Base-by-base conservation (phyloP, 768 basidiomycete species). In the Mycena albidolilacea region DNA sequence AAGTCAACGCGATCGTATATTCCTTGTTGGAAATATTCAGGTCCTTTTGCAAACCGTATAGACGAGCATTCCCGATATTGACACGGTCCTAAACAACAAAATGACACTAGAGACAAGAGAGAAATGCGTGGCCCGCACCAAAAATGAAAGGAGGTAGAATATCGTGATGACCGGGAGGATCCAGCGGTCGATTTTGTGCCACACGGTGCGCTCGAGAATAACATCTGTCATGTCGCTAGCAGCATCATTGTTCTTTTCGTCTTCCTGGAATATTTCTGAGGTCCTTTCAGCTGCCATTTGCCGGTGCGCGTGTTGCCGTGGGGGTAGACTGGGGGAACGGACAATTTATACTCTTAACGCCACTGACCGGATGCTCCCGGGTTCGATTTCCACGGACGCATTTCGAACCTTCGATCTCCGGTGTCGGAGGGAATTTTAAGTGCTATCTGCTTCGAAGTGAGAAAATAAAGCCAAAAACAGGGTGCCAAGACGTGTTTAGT, bases 11-110 rank as follows among this genome's bases (percentile, higher is more conserved):
- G 70, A 88, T 81, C 76, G 87, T 84, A 70, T 90, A 91, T 73
- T 87, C 80, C 8, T 84, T 78, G 64, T 86, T 83, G 12, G 84
- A 82, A 82, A 91, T 84, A 43, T 85, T 81, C 61, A 92, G 77
- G 62, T 89, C 85, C 19, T 78, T 85, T 76, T 91, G 90, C 69
- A 92, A 78, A 10, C 91, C 90, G 15, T 90, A 90, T 11, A 91
- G 83, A 15, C 86, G 84, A 50, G 90, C 90, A 71, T 91, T 91
- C 30, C 85, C 86, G 86, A 59, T 59, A n/a, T 59, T 41, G 6
- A 19, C 41, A 38, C 58, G 58, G n/a, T 59, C 58, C 58, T 59
- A 19, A n/a, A 41, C 9, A 21, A 15, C 15, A 7, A 48, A n/a
- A 38, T 19, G 17, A 15, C 12, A 41, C 12, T 37, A 8, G 46